Percentiles rank a stretch among this genome's conserved stretches.
These are phyloP conservation scores for Fusarium lyarnte DNA, from an alignment of 2,329 filamentous ascomycete species.

Conservation along the genomic window DNA sequence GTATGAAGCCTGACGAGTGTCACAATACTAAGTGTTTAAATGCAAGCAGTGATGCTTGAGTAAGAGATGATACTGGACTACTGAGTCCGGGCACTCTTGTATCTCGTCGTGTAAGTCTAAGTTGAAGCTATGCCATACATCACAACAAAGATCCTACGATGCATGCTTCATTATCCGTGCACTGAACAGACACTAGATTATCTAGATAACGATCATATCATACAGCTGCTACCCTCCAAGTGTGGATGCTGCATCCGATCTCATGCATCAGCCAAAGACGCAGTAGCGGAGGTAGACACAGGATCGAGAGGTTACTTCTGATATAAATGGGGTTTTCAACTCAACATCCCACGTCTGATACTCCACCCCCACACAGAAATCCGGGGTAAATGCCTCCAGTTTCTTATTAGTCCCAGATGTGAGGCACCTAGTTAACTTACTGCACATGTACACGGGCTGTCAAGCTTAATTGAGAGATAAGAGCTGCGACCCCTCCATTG, in stretches of 20 bases:
- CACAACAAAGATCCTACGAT: neutral
- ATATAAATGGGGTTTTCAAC: constrained; percentile 28
- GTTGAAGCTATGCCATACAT: neutral
- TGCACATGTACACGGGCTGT: constrained; percentile 8
- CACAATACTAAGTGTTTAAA: neutral
- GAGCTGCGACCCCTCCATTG: constrained; percentile 8
- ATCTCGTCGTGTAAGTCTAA: constrained; percentile 6
- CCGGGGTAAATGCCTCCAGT: constrained; percentile 30
- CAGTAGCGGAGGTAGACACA: constrained; percentile 26
- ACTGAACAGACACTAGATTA: constrained; percentile 12
- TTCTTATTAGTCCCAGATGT: constrained; percentile 33
- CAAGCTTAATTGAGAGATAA: constrained; percentile 8
- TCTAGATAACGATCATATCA: constrained; percentile 15
- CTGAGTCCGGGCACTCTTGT: constrained; percentile 4
- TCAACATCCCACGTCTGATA: constrained; percentile 35
- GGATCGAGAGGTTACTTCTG: constrained; percentile 12
- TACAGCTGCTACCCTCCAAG: neutral
- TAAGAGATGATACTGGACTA: neutral
- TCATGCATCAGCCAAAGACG: constrained; percentile 20
- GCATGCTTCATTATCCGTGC: constrained; percentile 1
- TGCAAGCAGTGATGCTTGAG: neutral
- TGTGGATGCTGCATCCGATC: constrained; percentile 24
- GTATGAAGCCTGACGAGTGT: neutral
- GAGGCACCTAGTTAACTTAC: constrained; percentile 1
- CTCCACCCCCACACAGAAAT: constrained; percentile 42